Percentiles rank a stretch among this genome's conserved stretches.
Conservation (phyloP, 805 yeast genomes). For the Monosporozyma yasuniensis region DNA sequence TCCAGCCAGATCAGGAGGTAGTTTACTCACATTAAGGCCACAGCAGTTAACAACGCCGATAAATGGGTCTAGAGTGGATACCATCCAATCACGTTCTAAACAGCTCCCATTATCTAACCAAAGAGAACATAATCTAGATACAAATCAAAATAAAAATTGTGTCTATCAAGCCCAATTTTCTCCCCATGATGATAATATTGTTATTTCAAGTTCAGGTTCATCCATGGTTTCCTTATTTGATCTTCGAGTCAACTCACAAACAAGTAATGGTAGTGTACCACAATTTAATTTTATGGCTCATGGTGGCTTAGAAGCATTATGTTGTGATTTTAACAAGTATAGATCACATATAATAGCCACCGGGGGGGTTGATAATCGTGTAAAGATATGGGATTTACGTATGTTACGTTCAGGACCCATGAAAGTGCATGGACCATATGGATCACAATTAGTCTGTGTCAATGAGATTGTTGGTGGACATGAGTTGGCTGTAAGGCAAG, state of each 20-base stretch:
- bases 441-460: conserved; percentile 35
- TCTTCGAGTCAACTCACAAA: conserved; percentile 34
- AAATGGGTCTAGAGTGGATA: conserved; percentile 5
- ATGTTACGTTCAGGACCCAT: conserved; percentile 30
- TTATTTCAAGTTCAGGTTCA: conserved; percentile 63
- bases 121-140: conserved; percentile 5
- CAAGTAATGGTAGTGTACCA: conserved; percentile 23
- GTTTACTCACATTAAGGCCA: conserved; percentile 47
- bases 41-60: conserved; percentile 24
- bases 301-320: conserved; percentile 68
- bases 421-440: background rate
- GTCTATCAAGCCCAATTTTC: conserved; percentile 74
- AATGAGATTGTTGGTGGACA: conserved; percentile 73
- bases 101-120: background rate
- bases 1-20: conserved; percentile 42
- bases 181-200: conserved; percentile 68
- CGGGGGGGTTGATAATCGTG: conserved; percentile 83
- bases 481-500: conserved; percentile 76
- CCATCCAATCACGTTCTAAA: background rate
- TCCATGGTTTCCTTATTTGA: conserved; percentile 80
- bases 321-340: conserved; percentile 89
- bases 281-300: conserved; percentile 58
- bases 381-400: conserved; percentile 83
- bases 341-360: conserved; percentile 71
- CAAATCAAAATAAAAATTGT: conserved; percentile 42